These are phyloP conservation scores for Lactifluus subvellereus DNA, from an alignment of 768 basidiomycete genomes.

Conservation along the genomic window DNA sequence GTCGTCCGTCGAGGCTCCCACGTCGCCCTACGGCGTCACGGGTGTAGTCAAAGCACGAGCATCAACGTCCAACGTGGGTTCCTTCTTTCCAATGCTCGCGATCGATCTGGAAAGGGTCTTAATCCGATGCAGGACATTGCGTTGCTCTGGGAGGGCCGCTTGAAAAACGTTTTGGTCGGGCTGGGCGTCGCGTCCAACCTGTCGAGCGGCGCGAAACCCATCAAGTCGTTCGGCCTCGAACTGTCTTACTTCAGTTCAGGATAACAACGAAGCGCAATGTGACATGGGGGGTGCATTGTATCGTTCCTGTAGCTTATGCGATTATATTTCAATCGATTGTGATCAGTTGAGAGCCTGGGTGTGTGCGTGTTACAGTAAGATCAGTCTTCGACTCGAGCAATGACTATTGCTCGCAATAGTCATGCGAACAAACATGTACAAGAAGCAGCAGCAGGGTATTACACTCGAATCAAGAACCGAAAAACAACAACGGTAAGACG, in stretches of 20 bases:
- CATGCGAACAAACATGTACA: background rate
- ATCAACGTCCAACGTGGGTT: constrained; percentile 79
- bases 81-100: background rate
- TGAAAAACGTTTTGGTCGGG: constrained; percentile 85
- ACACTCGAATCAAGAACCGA: background rate
- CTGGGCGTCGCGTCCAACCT: constrained; percentile 90
- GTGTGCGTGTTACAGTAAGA: background rate
- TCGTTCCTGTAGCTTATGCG: background rate
- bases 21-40: constrained; percentile 40
- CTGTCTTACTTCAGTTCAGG: constrained; percentile 84
- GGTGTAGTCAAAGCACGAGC: constrained; percentile 88
- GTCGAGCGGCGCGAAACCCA: constrained; percentile 76
- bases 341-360: background rate
- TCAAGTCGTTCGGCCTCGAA: constrained; percentile 87
- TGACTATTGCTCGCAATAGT: too few species aligned
- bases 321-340: background rate
- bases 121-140: constrained; percentile 62
- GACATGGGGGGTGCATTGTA: background rate
- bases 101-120: background rate
- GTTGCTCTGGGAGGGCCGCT: constrained; percentile 88
- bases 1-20: constrained; percentile 24
- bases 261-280: constrained; percentile 18
- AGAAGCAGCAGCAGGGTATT: constrained; percentile 16
- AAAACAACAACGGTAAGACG: background rate
- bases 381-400: background rate